A percentile compares a stretch with the other conserved stretches of the same genome.
Evolutionary conservation across 1,284 basidiomycete species (phyloP).

Genomic region (Ustilago bromivora): DNA sequence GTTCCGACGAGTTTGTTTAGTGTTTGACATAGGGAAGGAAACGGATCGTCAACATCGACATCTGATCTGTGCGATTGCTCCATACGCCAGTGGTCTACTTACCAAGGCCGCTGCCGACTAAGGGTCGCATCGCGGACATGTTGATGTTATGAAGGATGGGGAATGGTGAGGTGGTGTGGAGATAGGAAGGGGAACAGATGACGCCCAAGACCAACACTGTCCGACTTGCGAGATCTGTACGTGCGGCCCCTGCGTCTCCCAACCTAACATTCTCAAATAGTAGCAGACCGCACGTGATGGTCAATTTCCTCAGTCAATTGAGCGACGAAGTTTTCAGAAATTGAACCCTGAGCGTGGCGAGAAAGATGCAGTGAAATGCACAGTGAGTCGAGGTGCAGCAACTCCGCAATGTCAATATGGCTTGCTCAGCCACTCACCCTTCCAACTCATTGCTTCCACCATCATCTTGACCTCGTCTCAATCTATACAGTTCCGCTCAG

Average conservation of each 20-base stretch:
- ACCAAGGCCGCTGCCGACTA: slow-evolving; percentile 61
- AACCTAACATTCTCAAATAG: slow-evolving; percentile 18
- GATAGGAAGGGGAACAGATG: neutral
- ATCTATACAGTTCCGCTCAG: neutral
- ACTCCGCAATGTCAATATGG: slow-evolving; percentile 1
- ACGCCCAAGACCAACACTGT: slow-evolving; percentile 13
- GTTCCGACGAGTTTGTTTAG: neutral
- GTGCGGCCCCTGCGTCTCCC: slow-evolving; percentile 30
- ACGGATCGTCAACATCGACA: slow-evolving; percentile 1
- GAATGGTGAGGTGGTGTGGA: neutral
- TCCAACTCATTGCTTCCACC: slow-evolving; percentile 3
- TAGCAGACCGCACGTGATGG: slow-evolving; percentile 3
- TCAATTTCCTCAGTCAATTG: slow-evolving; percentile 2
- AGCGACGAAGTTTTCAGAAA: neutral
- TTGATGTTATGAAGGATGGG: slow-evolving; percentile 6
- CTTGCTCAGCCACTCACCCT: slow-evolving; percentile 29
- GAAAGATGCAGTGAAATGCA: slow-evolving; percentile 37
- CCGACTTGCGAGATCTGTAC: neutral
- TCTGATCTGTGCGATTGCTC: neutral
- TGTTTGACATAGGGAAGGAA: neutral
- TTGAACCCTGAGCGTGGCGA: slow-evolving; percentile 30
- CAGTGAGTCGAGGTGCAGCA: slow-evolving; percentile 33
- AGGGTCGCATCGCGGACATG: slow-evolving; percentile 49
- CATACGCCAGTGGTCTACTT: slow-evolving; percentile 8
- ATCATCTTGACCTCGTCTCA: neutral